Evolutionary conservation across 1,284 basidiomycete species (phyloP), one percentile per base, ranked within the genome.

Genomic region (Moesziomyces globuligerus): DNA sequence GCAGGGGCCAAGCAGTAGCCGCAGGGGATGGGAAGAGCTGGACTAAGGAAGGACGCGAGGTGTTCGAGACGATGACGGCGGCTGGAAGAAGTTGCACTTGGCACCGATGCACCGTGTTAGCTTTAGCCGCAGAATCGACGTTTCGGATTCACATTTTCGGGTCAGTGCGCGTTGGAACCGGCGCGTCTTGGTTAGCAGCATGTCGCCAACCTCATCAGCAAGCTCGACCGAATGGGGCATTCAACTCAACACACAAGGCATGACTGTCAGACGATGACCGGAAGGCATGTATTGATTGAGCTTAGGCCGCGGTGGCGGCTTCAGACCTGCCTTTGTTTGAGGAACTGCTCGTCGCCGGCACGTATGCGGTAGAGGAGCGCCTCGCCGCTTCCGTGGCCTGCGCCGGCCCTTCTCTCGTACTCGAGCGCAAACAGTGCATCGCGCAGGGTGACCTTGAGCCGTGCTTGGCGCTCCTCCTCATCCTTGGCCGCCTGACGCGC

Each of bases 351-450:
- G 18, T 47, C 60, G 20, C 48, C 55, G 6, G 67, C 67, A 15
- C 61, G 48, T 25, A 66, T 37, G 28, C 58, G 52, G 36, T 72
- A 72, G 32, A 72, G 34, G 7, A 72, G 49, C 13, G 51, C 25
- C n/a, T 67, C 69, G 24, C 69, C 69, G 43, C 69, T 72, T 18
- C 59, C 64, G 34, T 68, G 45, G 1, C 69, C 69, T 21, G 53
- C 45, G 4, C 55, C 69, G 15, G 57, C 69, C 9, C 52, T 55
- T 36, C 64, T 41, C 24, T 72, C 69, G 38, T 67, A 64, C 61
- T 81, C 80, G 18, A 81, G 52, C 23, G 79, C 80, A 32, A 78
- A 72, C 23, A 81, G 53, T 9, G 79, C 80, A 45, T 81, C 80
- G 20, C 68, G 68, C 10, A 81, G 46, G 18, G 74, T 76, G 23